phyloP scores from a whole-genome alignment of 106 monocot genomes.

The Agapanthus africanus region DNA sequence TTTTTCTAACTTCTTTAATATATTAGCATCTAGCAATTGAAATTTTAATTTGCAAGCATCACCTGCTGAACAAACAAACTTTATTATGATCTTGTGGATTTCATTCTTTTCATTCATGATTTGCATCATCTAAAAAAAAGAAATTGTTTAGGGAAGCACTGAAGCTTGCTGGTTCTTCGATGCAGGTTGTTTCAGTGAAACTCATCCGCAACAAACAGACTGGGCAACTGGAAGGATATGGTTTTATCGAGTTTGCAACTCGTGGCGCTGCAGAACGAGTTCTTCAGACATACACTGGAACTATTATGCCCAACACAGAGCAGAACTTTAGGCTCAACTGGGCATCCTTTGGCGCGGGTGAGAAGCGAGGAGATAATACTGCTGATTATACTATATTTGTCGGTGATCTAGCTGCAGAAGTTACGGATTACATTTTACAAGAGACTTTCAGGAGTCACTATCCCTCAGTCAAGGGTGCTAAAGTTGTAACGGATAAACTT shows the following conservation, averaged over 20 bases:
- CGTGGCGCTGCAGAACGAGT: conserved; percentile 60
- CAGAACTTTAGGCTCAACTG: conserved; percentile 74
- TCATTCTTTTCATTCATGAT: neutral
- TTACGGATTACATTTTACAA: conserved; percentile 78
- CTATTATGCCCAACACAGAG: conserved; percentile 69
- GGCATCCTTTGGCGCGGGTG: conserved; percentile 84
- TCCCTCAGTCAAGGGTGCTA: conserved; percentile 79
- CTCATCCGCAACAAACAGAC: conserved; percentile 80
- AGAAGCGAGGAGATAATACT: conserved; percentile 56
- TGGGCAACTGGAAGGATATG: conserved; percentile 75
- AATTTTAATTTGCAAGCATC: neutral
- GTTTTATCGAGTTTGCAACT: conserved; percentile 76
- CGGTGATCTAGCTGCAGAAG: conserved; percentile 86
- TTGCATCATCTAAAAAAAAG: too few relatives aligned
- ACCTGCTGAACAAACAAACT: neutral
- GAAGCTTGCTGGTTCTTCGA: neutral
- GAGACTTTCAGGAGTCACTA: conserved; percentile 79
- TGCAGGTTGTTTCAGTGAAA: conserved; percentile 69
- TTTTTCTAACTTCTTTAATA: too few relatives aligned
- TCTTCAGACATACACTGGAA: conserved; percentile 73
- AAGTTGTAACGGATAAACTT: conserved; percentile 75
- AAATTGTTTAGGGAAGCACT: neutral
- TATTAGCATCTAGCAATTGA: neutral
- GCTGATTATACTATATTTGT: conserved; percentile 85
- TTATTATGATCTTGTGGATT: neutral